Base-by-base conservation (phyloP, 1,284 basidiomycete species). In the Fomitopsis betulina region DNA sequence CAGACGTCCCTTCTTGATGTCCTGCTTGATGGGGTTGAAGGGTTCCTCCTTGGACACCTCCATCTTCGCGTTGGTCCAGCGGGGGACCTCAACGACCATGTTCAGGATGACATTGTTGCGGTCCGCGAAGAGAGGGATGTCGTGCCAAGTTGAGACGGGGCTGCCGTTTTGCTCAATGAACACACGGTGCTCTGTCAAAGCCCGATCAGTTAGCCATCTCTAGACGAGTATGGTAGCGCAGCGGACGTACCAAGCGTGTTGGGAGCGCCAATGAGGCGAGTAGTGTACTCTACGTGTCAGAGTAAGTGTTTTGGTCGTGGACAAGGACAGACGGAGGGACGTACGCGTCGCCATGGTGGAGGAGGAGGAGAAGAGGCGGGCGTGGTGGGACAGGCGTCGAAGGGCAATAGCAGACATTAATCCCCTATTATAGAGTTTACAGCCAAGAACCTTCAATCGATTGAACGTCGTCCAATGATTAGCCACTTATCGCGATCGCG, bases 61-160 rank as follows among this genome's bases (percentile, higher is more conserved):
- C 86, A 97, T 89, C 85, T 98, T 98, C 59, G 94, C 94, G 83
- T 99, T 99, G 75, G 96, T 98, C 97, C 97, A 99, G 70, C 97
- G 91, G 55, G 97, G 97, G 62, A 99, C 91, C 79, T 99, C 96
- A 73, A 98, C 95, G 74, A 98, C 80, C 94, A 98, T 96, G 88
- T 97, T 96, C 77, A 98, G 84, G 80, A 98, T 90, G 72, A 91
- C 92, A 75, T 90, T 91, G 78, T 81, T 88, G 79, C 89, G 91
- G 78, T 98, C 93, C 60, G 94, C 93, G 75, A 96, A 97, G 70
- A 98, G 92, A 27, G 95, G 95, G 70, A 98, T 91, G 77, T 98
- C 95, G 73, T 97, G 95, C 86, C 94, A 97, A 61, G 93, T 83
- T 17, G 95, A 97, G 62, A 96, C 78, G 74, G 94, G 87, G 63